Evolutionary conservation across 257 asterid genomes (phyloP).

Genomic region (Gardenia jasminoides): DNA sequence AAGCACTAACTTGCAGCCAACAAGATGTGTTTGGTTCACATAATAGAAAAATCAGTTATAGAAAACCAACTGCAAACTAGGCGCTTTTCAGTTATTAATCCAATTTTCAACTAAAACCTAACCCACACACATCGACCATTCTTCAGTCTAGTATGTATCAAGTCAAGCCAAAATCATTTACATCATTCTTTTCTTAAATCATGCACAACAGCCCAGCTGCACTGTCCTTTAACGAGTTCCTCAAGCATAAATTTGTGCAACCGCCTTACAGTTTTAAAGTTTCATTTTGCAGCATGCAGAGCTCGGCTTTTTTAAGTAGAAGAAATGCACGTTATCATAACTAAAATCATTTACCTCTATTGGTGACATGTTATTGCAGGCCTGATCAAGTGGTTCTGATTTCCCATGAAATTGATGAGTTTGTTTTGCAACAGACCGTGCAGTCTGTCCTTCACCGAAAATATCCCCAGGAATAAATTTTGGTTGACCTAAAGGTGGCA

Average conservation of each 20-base stretch:
- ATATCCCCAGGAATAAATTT: constrained; percentile 15
- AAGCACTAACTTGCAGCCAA: too few species aligned
- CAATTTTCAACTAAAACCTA: background rate
- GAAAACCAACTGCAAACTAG: too few species aligned
- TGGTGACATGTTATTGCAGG: constrained; percentile 34
- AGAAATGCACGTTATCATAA: background rate
- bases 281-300: background rate
- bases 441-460: constrained; percentile 14
- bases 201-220: background rate
- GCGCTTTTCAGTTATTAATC: too few species aligned
- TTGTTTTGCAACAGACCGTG: constrained; percentile 19
- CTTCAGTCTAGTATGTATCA: too few species aligned
- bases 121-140: background rate
- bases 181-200: background rate
- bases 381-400: constrained; percentile 16
- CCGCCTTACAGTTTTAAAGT: background rate
- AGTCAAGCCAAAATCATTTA: background rate
- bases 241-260: background rate
- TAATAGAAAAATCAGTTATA: background rate
- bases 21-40: background rate
- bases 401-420: constrained; percentile 23
- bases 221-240: background rate
- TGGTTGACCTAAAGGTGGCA: constrained; percentile 21
- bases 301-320: background rate
- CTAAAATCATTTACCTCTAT: constrained; percentile 46